A percentile compares a stretch with the other conserved stretches of the same genome.
Conservation (phyloP, 1,284 basidiomycete genomes). For the Puccinia triticina region DNA sequence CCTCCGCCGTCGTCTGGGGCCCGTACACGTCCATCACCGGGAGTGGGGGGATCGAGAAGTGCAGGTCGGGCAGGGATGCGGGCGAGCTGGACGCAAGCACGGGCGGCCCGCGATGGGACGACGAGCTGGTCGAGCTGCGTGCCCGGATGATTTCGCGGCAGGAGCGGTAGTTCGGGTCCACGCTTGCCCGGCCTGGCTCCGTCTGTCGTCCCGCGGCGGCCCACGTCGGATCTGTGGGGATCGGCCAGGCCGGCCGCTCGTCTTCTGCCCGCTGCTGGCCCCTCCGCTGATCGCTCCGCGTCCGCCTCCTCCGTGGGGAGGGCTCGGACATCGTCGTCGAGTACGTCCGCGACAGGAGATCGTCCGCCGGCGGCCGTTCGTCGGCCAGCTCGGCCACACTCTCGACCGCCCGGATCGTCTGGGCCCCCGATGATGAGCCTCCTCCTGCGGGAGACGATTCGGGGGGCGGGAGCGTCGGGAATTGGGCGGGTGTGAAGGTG, state of each 20-base stretch:
- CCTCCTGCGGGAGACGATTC: neutral
- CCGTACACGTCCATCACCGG: neutral
- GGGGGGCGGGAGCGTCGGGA: neutral
- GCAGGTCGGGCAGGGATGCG: neutral
- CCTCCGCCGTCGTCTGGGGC: too few species aligned
- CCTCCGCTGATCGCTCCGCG: too few species aligned
- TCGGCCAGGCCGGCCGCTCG: neutral
- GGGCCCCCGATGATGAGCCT: too few species aligned
- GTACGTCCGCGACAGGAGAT: neutral
- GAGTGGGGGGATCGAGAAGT: neutral
- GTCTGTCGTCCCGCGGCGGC: neutral
- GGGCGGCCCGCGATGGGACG: neutral
- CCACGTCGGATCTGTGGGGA: neutral
- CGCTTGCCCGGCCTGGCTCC: neutral
- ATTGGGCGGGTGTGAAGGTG: constrained; percentile 1
- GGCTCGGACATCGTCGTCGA: neutral
- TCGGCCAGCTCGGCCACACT: neutral
- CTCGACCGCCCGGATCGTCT: neutral
- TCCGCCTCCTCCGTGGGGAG: too few species aligned
- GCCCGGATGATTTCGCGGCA: constrained; percentile 29
- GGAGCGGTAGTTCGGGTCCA: constrained; percentile 23
- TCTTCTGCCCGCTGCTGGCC: too few species aligned
- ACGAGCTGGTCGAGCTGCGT: neutral
- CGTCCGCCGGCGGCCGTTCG: neutral
- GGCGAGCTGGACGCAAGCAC: neutral